Evolutionary conservation across 371 early-diverging fungal genomes (phyloP).

Genomic region (Lichtheimia ornata): DNA sequence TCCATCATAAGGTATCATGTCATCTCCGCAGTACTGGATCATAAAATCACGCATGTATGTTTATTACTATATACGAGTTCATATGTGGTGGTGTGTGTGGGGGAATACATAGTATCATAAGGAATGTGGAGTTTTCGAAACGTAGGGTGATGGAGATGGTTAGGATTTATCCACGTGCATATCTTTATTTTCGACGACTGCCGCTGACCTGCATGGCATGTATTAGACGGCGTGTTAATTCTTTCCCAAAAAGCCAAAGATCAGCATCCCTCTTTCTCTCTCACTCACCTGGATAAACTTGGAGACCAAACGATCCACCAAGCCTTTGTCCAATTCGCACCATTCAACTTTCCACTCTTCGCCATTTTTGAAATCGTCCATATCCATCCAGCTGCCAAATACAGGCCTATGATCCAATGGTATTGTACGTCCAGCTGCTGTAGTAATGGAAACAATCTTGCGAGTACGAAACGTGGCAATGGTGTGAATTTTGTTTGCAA

Average conservation of each 20-base stretch:
- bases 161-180: no score
- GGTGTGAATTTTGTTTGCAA: conserved; percentile 47
- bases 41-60: no score
- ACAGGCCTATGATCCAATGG: conserved; percentile 39
- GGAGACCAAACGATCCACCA: conserved; percentile 34
- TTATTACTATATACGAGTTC: no score
- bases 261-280: not conserved
- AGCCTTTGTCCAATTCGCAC: conserved; percentile 39
- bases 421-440: conserved; percentile 39
- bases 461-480: conserved; percentile 52
- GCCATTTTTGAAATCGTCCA: conserved; percentile 43
- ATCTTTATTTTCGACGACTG: not conserved
- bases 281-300: conserved; percentile 38
- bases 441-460: conserved; percentile 43
- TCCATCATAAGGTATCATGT: no score
- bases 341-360: conserved; percentile 49
- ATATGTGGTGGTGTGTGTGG: no score
- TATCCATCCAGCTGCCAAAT: conserved; percentile 48
- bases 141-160: no score
- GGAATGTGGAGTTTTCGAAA: no score
- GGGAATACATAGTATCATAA: no score
- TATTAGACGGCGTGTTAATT: not conserved
- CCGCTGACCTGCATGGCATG: conserved; percentile 7
- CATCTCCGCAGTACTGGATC: no score
- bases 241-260: no score